Evolutionary conservation across 2,329 filamentous ascomycete genomes (phyloP).

Genomic region (Triangularia verruculosa): DNA sequence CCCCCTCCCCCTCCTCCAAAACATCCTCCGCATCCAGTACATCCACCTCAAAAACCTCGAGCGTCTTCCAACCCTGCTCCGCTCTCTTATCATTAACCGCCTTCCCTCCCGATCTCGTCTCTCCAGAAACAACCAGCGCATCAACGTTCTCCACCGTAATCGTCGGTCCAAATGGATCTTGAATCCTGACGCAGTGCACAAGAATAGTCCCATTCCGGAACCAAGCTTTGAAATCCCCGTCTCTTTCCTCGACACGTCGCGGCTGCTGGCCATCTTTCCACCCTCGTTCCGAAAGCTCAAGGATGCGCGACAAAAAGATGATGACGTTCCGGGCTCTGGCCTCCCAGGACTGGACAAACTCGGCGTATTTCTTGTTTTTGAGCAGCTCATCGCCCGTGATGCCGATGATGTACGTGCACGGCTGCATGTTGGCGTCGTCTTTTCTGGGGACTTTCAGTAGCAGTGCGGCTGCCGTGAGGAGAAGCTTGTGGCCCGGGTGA

Average conservation of each 20-base stretch:
- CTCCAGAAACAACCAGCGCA: conserved; percentile 79
- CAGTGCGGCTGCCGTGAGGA: conserved; percentile 82
- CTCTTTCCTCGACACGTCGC: conserved; percentile 31
- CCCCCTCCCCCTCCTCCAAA: conserved; percentile 30
- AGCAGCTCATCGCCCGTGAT: conserved; percentile 86
- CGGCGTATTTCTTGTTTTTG: conserved; percentile 82
- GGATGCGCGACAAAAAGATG: conserved; percentile 68
- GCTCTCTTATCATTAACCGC: conserved; percentile 81
- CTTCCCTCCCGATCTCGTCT: conserved; percentile 79
- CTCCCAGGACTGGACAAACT: conserved; percentile 78
- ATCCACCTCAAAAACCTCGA: conserved; percentile 86
- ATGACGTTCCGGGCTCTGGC: conserved; percentile 66
- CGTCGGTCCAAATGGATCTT: conserved; percentile 86
- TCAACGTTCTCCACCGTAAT: conserved; percentile 76
- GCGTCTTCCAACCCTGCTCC: conserved; percentile 69
- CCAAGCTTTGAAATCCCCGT: conserved; percentile 49
- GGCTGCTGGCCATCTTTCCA: conserved; percentile 44
- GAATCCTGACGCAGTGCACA: conserved; percentile 79
- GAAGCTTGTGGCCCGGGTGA: conserved; percentile 92
- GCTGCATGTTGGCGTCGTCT: conserved; percentile 31
- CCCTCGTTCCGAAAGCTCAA: conserved; percentile 41
- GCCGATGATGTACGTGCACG: conserved; percentile 70
- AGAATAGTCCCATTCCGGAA: conserved; percentile 60
- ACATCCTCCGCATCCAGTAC: conserved; percentile 70
- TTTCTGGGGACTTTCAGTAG: conserved; percentile 55